Evolutionary conservation across 2,329 filamentous ascomycete genomes (phyloP).

Genomic region (Emericellopsis cladophorae): DNA sequence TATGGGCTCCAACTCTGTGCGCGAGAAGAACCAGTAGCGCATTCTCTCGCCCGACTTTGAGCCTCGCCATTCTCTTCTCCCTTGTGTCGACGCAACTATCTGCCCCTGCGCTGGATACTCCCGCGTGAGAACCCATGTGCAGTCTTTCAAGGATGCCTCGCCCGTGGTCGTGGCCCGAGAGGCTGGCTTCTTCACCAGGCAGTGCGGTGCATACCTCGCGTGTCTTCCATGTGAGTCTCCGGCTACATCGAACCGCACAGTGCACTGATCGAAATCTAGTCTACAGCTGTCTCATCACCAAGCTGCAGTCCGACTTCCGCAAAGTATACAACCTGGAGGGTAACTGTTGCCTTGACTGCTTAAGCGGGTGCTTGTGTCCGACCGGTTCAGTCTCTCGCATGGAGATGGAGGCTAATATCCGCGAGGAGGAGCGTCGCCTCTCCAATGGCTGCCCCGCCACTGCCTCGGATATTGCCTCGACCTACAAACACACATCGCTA

Average conservation of each 20-base stretch:
- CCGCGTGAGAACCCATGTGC: constrained; percentile 9
- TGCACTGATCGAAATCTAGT: constrained; percentile 8
- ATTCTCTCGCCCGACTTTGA: background rate
- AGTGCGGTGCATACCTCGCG: constrained; percentile 10
- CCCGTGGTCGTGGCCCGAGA: constrained; percentile 7
- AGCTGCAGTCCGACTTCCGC: constrained; percentile 16
- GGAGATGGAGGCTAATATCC: constrained; percentile 18
- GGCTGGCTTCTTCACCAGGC: constrained; percentile 7
- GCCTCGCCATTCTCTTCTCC: background rate
- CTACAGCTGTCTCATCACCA: constrained; percentile 14
- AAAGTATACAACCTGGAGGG: constrained; percentile 19
- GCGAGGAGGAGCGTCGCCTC: constrained; percentile 9
- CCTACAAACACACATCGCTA: background rate
- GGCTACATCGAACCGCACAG: constrained; percentile 1
- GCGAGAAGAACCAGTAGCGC: background rate
- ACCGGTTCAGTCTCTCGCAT: constrained; percentile 11
- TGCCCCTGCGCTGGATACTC: constrained; percentile 15
- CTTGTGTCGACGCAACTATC: constrained; percentile 4
- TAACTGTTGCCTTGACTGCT: constrained; percentile 8
- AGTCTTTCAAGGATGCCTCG: constrained; percentile 4
- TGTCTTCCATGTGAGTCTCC: constrained; percentile 14
- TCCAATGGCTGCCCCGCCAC: background rate
- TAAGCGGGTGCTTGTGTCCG: constrained; percentile 14
- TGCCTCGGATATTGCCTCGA: too few species aligned
- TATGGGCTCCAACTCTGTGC: background rate